phyloP scores from a whole-genome alignment of 2,329 filamentous ascomycete genomes.

The Cercospora sesami region DNA sequence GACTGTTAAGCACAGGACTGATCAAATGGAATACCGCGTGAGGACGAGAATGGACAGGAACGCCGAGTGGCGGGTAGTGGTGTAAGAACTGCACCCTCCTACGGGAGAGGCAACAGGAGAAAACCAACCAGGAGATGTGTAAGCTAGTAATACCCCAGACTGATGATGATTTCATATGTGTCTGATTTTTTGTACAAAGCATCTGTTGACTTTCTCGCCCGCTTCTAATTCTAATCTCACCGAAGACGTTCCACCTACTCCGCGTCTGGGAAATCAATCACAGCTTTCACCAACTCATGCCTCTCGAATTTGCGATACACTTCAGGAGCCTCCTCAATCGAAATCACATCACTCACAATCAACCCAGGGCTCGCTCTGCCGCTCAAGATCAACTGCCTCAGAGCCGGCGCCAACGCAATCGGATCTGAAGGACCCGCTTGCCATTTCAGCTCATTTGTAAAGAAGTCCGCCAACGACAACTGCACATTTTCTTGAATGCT shows the following conservation, averaged over 20 bases:
- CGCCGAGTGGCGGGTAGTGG: slow-evolving; percentile 36
- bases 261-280: background rate
- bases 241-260: background rate
- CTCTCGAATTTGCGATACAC: background rate
- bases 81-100: background rate
- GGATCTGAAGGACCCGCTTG: background rate
- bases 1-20: slow-evolving; percentile 45
- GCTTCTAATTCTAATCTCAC: background rate
- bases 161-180: background rate
- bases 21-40: slow-evolving; percentile 41
- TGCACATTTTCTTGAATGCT: background rate
- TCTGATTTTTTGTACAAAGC: background rate
- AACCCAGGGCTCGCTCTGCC: slow-evolving; percentile 13
- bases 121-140: background rate
- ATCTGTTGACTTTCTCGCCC: background rate
- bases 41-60: slow-evolving; percentile 36
- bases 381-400: background rate
- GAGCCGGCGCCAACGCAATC: background rate
- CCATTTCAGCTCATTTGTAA: background rate
- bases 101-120: background rate
- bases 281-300: background rate
- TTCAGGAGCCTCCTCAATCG: slow-evolving; percentile 18
- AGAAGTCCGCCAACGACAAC: background rate
- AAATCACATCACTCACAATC: slow-evolving; percentile 17
- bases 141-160: background rate